These are phyloP conservation scores for Aspergillus ostianus DNA, from an alignment of 495 filamentous ascomycete species.

Conservation along the genomic window DNA sequence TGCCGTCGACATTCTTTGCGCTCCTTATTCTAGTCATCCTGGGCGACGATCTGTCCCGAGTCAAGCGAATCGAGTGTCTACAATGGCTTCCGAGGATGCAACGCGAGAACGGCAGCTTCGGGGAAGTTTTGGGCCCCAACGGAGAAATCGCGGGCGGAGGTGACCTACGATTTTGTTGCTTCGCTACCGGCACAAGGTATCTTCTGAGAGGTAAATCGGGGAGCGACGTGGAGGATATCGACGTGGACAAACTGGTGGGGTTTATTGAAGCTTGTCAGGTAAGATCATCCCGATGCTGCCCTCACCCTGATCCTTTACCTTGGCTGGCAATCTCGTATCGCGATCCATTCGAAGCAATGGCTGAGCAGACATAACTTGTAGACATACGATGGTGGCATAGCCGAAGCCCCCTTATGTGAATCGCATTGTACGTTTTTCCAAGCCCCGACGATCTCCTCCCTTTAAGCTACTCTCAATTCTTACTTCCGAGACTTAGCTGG, in stretches of 20 bases:
- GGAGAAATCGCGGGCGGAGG: constrained; percentile 69
- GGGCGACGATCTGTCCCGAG: constrained; percentile 66
- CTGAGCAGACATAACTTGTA: constrained; percentile 35
- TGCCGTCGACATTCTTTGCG: constrained; percentile 87
- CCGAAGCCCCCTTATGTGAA: constrained; percentile 77
- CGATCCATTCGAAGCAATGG: background rate
- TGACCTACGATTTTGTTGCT: constrained; percentile 86
- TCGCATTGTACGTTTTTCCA: constrained; percentile 67
- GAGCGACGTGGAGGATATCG: constrained; percentile 65
- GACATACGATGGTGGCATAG: constrained; percentile 90
- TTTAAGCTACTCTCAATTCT: constrained; percentile 12
- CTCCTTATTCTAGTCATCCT: constrained; percentile 71
- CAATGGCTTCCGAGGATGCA: constrained; percentile 75
- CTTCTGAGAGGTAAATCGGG: constrained; percentile 63
- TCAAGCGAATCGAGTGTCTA: constrained; percentile 67
- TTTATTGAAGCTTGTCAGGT: constrained; percentile 75
- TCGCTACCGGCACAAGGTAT: constrained; percentile 77
- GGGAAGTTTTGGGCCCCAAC: constrained; percentile 65
- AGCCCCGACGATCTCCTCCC: background rate
- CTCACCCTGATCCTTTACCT: background rate
- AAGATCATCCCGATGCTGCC: constrained; percentile 16
- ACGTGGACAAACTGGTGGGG: constrained; percentile 63
- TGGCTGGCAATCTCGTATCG: background rate
- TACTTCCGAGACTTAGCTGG: constrained; percentile 58
- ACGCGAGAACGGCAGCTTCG: constrained; percentile 85